Evolutionary conservation across 2,329 filamentous ascomycete species (phyloP), one percentile per base, ranked within the genome.

Genomic region (Sporothrix brunneoviolacea): DNA sequence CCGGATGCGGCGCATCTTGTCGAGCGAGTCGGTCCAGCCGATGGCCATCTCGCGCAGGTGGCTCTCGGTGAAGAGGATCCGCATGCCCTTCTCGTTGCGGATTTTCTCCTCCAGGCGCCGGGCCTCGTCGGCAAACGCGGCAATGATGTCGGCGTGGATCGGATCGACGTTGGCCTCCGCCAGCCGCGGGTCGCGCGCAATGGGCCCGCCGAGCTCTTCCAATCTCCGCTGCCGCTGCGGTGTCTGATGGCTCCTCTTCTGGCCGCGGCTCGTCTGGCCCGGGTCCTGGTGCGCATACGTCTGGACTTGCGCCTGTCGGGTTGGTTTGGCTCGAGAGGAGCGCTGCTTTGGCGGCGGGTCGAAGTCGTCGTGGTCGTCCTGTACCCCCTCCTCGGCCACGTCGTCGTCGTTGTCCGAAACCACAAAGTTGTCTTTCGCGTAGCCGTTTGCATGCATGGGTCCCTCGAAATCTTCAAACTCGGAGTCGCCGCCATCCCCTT

Each of bases 31-130:
- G 1, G 86, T 86, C 72, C 86, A 85, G 30, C 73, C 67, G 44
- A 89, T 79, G 12, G 79, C 83, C 84, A 93, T 91, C 57, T 84
- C 77, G 32, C 83, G 79, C 45, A 90, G 75, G 13, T 88, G 74
- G 19, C 73, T 74, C 54, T 89, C 83, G 0, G 80, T 82, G 62
- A 93, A 93, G 1, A 84, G 70, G 4, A 77, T 74, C 8, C 79
- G 75, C 28, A 85, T 65, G 4, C 72, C 70, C 45, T 79, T 78
- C 21, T 71, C 70, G 55, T 80, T 78, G 58, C 84, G 77, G 21
- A 91, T 70, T 1, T 73, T 69, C 58, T 83, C 79, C 58, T 84
- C 80, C 15, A 80, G 50, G 18, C 66, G 65, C 59, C 78, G 82
- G 1, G 84, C 87, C 40, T 80, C 73, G 1, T 68, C 62, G 19